These are phyloP conservation scores for Pichia sp. DNA, from an alignment of 1,139 yeast species.

Conservation along the genomic window DNA sequence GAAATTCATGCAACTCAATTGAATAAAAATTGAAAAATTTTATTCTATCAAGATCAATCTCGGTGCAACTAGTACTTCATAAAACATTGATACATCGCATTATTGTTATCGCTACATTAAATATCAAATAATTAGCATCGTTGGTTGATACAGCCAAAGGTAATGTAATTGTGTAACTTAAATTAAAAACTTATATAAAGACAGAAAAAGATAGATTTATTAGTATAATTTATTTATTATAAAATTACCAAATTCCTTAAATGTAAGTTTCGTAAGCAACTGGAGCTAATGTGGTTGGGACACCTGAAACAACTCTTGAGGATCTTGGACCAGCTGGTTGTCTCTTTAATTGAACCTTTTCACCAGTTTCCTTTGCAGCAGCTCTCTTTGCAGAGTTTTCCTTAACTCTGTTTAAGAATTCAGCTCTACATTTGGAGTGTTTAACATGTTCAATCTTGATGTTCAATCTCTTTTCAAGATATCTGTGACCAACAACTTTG, in stretches of 20 bases:
- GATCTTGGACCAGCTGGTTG: constrained; percentile 98
- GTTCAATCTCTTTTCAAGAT: constrained; percentile 97
- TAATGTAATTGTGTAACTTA: constrained; percentile 6
- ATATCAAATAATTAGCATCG: too few relatives aligned
- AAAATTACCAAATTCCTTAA: constrained; percentile 38
- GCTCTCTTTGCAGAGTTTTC: constrained; percentile 87
- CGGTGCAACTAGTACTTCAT: too few relatives aligned
- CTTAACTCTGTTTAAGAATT: constrained; percentile 97
- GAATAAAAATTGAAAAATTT: background rate
- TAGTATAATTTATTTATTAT: background rate
- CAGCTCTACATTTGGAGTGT: constrained; percentile 99
- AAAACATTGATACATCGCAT: background rate
- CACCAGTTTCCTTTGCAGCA: constrained; percentile 95
- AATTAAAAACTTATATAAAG: constrained; percentile 10
- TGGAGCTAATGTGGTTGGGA: constrained; percentile 98
- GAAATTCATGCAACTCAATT: background rate
- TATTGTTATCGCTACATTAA: too few relatives aligned
- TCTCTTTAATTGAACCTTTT: constrained; percentile 89
- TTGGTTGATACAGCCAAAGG: background rate
- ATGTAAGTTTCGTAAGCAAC: constrained; percentile 99
- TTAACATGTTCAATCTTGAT: constrained; percentile 97
- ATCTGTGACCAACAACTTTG: constrained; percentile 99
- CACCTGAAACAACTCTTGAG: constrained; percentile 68
- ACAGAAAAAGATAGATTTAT: constrained; percentile 5
- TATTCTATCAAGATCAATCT: background rate